Conservation (phyloP, 2,329 filamentous ascomycete species). For the Talaromyces sp. region DNA sequence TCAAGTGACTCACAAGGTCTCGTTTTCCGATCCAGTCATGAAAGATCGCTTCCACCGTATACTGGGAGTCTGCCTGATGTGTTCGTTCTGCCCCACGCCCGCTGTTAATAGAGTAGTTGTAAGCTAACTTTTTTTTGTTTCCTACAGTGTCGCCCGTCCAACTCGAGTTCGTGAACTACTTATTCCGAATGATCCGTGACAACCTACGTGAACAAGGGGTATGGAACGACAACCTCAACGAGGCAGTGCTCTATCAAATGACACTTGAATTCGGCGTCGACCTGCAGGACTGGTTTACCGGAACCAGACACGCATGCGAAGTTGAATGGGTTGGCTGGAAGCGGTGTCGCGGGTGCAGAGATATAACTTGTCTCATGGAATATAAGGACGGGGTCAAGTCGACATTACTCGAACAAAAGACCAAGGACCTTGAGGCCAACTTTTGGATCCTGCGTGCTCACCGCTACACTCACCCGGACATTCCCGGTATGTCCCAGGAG, state of each 20-base stretch:
- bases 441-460: slow-evolving; percentile 29
- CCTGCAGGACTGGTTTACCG: slow-evolving; percentile 15
- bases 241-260: slow-evolving; percentile 22
- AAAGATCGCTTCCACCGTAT: slow-evolving; percentile 32
- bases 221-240: slow-evolving; percentile 17
- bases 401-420: not conserved
- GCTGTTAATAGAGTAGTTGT: not conserved
- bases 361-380: slow-evolving; percentile 23
- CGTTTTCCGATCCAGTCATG: slow-evolving; percentile 20
- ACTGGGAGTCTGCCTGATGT: slow-evolving; percentile 27
- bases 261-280: slow-evolving; percentile 18
- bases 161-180: slow-evolving; percentile 15
- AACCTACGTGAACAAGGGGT: slow-evolving; percentile 17
- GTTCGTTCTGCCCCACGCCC: slow-evolving; percentile 15
- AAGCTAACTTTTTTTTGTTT: slow-evolving; percentile 5
- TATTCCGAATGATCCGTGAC: slow-evolving; percentile 33
- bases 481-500: slow-evolving; percentile 15
- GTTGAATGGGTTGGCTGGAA: slow-evolving; percentile 28
- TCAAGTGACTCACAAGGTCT: slow-evolving; percentile 17
- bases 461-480: slow-evolving; percentile 26
- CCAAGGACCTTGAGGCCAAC: slow-evolving; percentile 15
- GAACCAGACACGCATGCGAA: slow-evolving; percentile 26
- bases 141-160: not conserved
- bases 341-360: slow-evolving; percentile 19
- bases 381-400: slow-evolving; percentile 14